A percentile compares a stretch with the other conserved stretches of the same genome.
Conservation (phyloP, 75 land plant genomes). For the Selaginella tamariscina region DNA sequence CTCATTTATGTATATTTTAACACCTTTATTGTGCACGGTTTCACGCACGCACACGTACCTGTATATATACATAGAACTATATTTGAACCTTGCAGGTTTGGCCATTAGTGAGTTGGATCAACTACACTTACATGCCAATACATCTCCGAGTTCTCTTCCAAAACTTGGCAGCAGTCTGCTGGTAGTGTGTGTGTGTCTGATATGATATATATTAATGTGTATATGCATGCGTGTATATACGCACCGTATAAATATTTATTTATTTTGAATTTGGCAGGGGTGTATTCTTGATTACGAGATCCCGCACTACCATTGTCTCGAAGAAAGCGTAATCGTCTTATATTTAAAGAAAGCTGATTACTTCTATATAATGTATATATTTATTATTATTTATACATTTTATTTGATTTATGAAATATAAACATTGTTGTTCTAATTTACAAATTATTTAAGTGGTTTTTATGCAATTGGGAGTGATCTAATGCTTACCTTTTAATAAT, state of each 20-base stretch:
- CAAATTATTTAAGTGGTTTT: no score
- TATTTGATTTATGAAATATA: no score
- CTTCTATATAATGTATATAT: no score
- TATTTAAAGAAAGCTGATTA: no score
- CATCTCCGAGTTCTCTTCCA: slow-evolving; percentile 75
- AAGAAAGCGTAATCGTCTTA: neutral
- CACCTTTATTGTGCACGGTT: neutral
- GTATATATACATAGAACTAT: neutral
- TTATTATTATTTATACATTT: no score
- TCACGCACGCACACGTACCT: neutral
- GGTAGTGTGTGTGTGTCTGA: no score
- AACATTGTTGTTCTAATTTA: no score
- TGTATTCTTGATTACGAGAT: neutral
- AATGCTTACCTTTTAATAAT: no score
- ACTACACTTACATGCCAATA: slow-evolving; percentile 78
- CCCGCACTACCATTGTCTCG: neutral
- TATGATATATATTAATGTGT: no score
- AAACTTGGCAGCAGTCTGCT: slow-evolving; percentile 76
- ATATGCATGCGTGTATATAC: no score
- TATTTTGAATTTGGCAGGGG: neutral
- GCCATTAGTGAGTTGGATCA: slow-evolving; percentile 67
- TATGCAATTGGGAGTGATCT: no score
- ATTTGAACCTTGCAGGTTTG: slow-evolving; percentile 43
- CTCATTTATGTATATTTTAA: neutral
- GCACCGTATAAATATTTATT: no score